phyloP scores from a whole-genome alignment of 2,329 filamentous ascomycete species.

The Aschersonia sp. region DNA sequence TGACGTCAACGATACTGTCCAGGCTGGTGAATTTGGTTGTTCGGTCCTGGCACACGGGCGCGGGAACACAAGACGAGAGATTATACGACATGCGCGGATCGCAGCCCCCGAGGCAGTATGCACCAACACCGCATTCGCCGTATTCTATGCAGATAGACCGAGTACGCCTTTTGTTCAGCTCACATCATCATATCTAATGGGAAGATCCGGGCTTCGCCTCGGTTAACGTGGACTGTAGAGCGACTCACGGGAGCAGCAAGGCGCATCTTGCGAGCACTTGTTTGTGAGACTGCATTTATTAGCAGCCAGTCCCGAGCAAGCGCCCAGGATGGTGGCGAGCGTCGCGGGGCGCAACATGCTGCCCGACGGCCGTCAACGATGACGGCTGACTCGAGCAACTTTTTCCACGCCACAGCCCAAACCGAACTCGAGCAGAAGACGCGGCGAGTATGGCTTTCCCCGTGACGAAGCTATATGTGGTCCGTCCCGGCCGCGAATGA shows the following conservation, averaged over 20 bases:
- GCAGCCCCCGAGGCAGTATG: constrained; percentile 91
- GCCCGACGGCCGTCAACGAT: neutral
- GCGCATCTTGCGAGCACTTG: constrained; percentile 58
- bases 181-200: neutral
- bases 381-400: no score
- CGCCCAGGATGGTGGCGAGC: constrained; percentile 17
- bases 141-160: constrained; percentile 48
- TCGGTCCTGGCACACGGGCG: constrained; percentile 64
- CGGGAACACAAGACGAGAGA: constrained; percentile 73
- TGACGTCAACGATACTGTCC: constrained; percentile 53
- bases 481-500: no score
- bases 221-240: no score
- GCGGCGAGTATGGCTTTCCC: no score
- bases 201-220: no score
- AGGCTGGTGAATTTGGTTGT: constrained; percentile 62
- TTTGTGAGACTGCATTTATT: constrained; percentile 29
- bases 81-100: constrained; percentile 74
- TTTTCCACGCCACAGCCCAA: no score
- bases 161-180: constrained; percentile 1
- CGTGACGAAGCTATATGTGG: no score
- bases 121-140: constrained; percentile 82
- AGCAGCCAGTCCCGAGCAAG: constrained; percentile 14
- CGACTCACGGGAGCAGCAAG: constrained; percentile 66
- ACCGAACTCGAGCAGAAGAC: no score
- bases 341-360: constrained; percentile 19